Percentiles rank a stretch among this genome's conserved stretches.
Conservation (phyloP, 768 basidiomycete genomes). For the Phaeotremella skinneri region DNA sequence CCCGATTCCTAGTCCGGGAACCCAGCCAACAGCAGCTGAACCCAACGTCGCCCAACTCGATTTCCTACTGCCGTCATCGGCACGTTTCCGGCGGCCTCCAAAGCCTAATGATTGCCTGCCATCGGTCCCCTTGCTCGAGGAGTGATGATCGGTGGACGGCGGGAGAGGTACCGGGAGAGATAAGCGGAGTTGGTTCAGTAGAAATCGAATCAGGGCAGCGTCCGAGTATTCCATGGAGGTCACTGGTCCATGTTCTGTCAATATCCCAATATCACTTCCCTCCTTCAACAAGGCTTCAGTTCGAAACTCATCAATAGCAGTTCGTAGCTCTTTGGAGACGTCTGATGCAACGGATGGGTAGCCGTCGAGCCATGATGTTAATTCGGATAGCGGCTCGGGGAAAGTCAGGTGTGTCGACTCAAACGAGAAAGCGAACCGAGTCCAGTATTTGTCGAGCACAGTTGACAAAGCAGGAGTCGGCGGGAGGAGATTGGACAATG, state of each 20-base stretch:
- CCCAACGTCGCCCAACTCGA: constrained; percentile 29
- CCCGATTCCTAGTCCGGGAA: constrained; percentile 16
- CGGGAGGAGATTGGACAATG: constrained; percentile 11
- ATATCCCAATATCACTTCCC: constrained; percentile 5
- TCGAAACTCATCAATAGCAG: constrained; percentile 7
- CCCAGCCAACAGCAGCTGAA: constrained; percentile 23
- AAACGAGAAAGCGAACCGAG: constrained; percentile 35
- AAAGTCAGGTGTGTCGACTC: constrained; percentile 20
- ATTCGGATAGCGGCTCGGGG: background rate
- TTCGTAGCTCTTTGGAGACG: background rate
- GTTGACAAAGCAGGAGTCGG: constrained; percentile 11
- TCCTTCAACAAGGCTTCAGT: background rate
- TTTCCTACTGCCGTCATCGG: constrained; percentile 18
- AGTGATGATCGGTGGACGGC: background rate
- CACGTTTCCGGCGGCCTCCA: constrained; percentile 7
- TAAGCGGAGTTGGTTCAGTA: constrained; percentile 16
- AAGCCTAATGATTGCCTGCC: constrained; percentile 18
- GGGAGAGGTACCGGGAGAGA: constrained; percentile 29
- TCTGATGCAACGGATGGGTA: constrained; percentile 7
- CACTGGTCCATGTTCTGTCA: constrained; percentile 26
- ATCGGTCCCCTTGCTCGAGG: constrained; percentile 2
- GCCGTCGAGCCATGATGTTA: constrained; percentile 25
- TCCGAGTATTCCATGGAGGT: background rate
- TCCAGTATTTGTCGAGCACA: constrained; percentile 37
- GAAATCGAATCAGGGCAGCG: constrained; percentile 20